Evolutionary conservation across 352 stramenopile species (phyloP).

Genomic region (Globisporangium ultimum): DNA sequence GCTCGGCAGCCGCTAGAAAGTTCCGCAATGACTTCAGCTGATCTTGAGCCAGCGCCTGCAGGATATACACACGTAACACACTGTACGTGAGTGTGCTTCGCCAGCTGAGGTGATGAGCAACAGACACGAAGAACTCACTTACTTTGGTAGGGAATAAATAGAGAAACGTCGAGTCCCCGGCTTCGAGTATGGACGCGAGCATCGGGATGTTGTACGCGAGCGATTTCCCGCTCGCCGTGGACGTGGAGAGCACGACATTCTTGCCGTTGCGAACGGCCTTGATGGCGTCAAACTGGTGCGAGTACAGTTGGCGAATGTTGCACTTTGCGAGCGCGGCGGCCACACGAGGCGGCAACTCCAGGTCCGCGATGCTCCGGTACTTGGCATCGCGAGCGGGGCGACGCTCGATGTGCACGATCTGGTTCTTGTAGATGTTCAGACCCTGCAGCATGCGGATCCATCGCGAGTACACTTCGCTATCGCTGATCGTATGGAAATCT

Average conservation of each 20-base stretch:
- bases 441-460: slow-evolving; percentile 49
- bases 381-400: slow-evolving; percentile 37
- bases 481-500: not conserved
- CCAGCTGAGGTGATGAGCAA: not conserved
- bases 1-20: slow-evolving; percentile 57
- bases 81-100: not conserved
- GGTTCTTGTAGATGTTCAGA: slow-evolving; percentile 59
- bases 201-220: slow-evolving; percentile 96
- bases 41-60: slow-evolving; percentile 94
- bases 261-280: slow-evolving; percentile 73
- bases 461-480: slow-evolving; percentile 17
- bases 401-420: slow-evolving; percentile 82
- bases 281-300: slow-evolving; percentile 90
- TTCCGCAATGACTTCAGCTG: slow-evolving; percentile 89
- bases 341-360: slow-evolving; percentile 40
- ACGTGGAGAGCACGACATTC: slow-evolving; percentile 95
- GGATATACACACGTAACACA: not conserved
- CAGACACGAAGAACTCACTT: not conserved
- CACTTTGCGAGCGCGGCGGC: slow-evolving; percentile 32
- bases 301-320: slow-evolving; percentile 84
- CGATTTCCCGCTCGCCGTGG: slow-evolving; percentile 96
- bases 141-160: slow-evolving; percentile 98
- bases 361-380: slow-evolving; percentile 28
- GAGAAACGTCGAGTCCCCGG: slow-evolving; percentile 73
- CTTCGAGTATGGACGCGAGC: slow-evolving; percentile 64